Conservation (phyloP, 768 basidiomycete species). For the Holtermanniella nyarrowii region DNA sequence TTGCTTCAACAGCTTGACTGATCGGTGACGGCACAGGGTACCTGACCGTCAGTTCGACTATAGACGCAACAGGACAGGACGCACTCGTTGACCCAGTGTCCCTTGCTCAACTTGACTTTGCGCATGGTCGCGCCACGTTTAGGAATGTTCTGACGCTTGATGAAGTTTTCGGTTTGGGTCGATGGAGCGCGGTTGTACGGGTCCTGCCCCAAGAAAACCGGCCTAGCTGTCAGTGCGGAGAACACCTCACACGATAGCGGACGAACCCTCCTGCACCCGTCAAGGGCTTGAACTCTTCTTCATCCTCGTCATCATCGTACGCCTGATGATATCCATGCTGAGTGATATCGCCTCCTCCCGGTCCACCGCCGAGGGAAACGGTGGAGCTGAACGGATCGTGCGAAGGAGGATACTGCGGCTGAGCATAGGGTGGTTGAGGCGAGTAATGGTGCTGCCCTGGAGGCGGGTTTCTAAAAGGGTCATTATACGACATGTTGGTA, state of each 20-base stretch:
- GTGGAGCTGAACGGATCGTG: background rate
- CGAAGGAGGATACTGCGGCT: background rate
- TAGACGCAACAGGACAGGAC: constrained; percentile 1
- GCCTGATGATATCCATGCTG: background rate
- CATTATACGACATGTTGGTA: background rate
- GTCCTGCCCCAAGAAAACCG: background rate
- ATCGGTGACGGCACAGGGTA: constrained; percentile 80
- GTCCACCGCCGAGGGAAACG: background rate
- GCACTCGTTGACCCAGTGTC: constrained; percentile 75
- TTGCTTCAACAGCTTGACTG: constrained; percentile 66
- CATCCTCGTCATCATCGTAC: background rate
- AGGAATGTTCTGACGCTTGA: constrained; percentile 68
- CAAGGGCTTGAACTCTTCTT: background rate
- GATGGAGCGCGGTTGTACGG: constrained; percentile 7
- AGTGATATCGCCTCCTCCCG: background rate
- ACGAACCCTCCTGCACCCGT: background rate
- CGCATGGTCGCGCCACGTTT: constrained; percentile 79
- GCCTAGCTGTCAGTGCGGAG: background rate
- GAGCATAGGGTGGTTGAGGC: background rate
- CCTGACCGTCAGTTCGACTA: constrained; percentile 1
- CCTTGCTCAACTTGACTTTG: constrained; percentile 73
- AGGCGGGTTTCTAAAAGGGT: background rate
- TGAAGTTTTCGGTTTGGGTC: constrained; percentile 21
- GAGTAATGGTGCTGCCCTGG: background rate
- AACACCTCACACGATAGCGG: background rate